Base-by-base conservation (phyloP, 2,329 filamentous ascomycete genomes). In the Apiospora rasikravindrae region DNA sequence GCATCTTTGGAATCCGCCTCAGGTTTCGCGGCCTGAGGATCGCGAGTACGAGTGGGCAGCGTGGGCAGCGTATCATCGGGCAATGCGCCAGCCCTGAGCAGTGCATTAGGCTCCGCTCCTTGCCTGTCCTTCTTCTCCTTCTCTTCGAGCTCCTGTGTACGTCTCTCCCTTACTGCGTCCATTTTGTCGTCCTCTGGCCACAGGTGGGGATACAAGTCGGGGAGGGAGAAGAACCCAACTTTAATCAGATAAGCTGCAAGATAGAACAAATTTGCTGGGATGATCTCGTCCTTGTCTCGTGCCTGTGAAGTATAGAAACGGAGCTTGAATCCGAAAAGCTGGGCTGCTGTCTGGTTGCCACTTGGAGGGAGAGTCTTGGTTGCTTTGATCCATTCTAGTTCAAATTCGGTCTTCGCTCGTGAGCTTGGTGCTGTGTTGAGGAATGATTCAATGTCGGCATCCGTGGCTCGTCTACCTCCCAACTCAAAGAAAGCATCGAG, bases 271-370 rank as follows among this genome's bases (percentile, higher is more conserved):
- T 99, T 99, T 51, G 96, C 94, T 0, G 96, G 96, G 2, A 98
- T 87, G 2, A 91, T 87, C 78, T 98, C 96, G 0, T 88, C 86
- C 70, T 91, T 88, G 73, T 94, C 90, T 71, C 96, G 90, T 47
- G 93, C 91, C 40, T 91, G 86, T 0, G 94, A 97, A 53, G 94
- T 93, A 80, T 99, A 99, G 82, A 98, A 99, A 19, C 94, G 93
- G 69, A 99, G 88, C 83, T 99, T 99, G 87, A 99, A 99, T 4
- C 96, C 96, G 19, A 99, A 90, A 4, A 99, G 88, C 80, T 98
- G 96, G 42, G 97, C 97, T 0, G 96, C 96, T 73, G 97, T 94
- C 61, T 92, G 90, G 80, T 98, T 99, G 42, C 97, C 96, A 42
- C 89, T 87, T 1, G 95, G 94, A 5, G 95, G 95, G 4, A 96